Evolutionary conservation across 257 asterid species (phyloP), one percentile per base, ranked within the genome.

Genomic region (Nicotiana sylvestris): DNA sequence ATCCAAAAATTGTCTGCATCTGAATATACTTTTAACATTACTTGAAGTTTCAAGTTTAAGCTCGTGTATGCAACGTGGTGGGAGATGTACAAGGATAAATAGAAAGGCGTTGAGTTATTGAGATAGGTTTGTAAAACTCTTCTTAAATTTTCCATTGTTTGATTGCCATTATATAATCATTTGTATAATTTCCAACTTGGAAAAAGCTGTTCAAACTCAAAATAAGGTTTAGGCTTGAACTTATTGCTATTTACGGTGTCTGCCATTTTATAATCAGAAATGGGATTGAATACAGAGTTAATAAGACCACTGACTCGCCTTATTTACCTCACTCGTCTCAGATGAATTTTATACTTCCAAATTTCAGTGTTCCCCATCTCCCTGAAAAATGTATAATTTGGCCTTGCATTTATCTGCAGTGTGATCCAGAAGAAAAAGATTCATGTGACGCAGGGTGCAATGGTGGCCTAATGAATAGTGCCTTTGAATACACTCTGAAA

Each of bases 391-490:
- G 43, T 15, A 33, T 51, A 57, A 69, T 64, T 84, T 72, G 17
- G 13, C 66, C 64, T 43, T 77, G 29, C 51, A 35, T 78, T 58
- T 43, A 76, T 27, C 82, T 81, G 82, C 89, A 95, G 98, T 95
- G 98, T 86, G 98, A 93, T 82, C 98, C 97, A 61, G 96, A 91
- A 78, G 97, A 95, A 76, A 80, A 84, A 70, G 91, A 35, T 82
- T 86, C 97, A 58, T 95, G 98, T 29, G 98, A 95, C 79, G 81
- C 97, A 0, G 98, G 98, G 35, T 95, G 98, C 94, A 88, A 30
- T 77, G 98, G 97, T 29, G 98, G 98, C 32, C 89, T 95, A 66
- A 95, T 95, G 98, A 95, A 92, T 77, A 94, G 92, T 84, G 98
- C 98, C 46, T 92, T 94, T 77, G 95, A 94, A 67, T 95, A 95